Base-by-base conservation (phyloP, 2,329 filamentous ascomycete genomes). In the Scedosporium minutisporum region DNA sequence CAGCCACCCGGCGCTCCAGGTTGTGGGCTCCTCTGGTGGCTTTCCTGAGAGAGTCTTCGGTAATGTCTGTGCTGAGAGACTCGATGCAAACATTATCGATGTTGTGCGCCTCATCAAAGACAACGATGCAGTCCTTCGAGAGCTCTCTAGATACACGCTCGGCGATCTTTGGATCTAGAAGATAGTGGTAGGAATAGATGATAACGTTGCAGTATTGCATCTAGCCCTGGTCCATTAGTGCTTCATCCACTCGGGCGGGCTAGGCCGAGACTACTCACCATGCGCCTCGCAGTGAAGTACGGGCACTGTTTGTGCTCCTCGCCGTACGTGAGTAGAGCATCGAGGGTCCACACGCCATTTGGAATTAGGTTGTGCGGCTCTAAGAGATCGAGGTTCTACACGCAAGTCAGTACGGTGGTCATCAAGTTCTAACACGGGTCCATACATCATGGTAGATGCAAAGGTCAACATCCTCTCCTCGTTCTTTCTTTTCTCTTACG, bases 1-100 rank as follows among this genome's bases (percentile, higher is more conserved):
- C 91, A 4, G 85, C 84, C 67, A 99, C 97, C 72, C 89, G 96
- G 33, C 85, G 86, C 71, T 99, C 95, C 1, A 99, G 80, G 67
- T 96, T 97, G 67, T 88, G 88, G 12, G 93, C 96, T 4, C 95
- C 95, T 66, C 92, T 84, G 1, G 92, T 93, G 21, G 95, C 95
- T 76, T 91, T 96, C 23, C 93, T 86, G 61, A 99, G 75, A 0
- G 93, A 97, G 68, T 97, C 95, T 71, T 99, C 93, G 0, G 93
- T 97, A 63, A 99, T 85, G 70, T 99, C 95, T 51, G 96, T 97
- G 71, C 95, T 99, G 12, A 97, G 78, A 1, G 95, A 93, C 72
- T 99, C 95, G 67, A 99, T 99, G 73, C 96, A 99, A 64, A 99
- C 95, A 72, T 99, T 99, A 81, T 99, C 95, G 68, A 99, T 99